These are phyloP conservation scores for Casuarina equisetifolia DNA, from an alignment of 306 rosid species.

Conservation along the genomic window DNA sequence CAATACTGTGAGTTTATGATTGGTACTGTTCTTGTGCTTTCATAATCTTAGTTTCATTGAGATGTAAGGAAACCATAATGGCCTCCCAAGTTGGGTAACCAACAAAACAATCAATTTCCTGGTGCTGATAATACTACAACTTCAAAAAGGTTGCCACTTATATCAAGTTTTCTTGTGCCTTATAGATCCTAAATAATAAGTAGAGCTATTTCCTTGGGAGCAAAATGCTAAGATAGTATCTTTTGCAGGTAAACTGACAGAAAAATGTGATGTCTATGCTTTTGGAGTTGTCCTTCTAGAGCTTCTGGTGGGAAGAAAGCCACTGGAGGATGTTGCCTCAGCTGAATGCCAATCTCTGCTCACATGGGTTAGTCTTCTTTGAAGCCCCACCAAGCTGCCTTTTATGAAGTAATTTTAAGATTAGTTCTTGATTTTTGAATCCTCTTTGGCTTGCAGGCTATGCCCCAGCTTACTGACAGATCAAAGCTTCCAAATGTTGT, in stretches of 20 bases:
- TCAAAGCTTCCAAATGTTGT: slow-evolving; percentile 75
- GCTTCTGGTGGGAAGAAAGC: slow-evolving; percentile 76
- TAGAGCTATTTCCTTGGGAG: background rate
- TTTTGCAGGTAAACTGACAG: slow-evolving; percentile 78
- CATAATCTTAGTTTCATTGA: background rate
- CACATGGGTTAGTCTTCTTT: slow-evolving; percentile 65
- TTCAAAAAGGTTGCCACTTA: background rate
- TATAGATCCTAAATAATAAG: background rate
- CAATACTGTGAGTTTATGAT: background rate
- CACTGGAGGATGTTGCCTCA: slow-evolving; percentile 55
- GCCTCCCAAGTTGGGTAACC: slow-evolving; percentile 1
- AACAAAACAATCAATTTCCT: slow-evolving; percentile 1
- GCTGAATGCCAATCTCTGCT: slow-evolving; percentile 65
- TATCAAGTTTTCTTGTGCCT: background rate
- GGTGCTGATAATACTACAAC: background rate
- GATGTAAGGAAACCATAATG: background rate
- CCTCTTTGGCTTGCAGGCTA: slow-evolving; percentile 64
- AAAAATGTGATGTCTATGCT: slow-evolving; percentile 89
- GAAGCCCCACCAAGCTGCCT: slow-evolving; percentile 9
- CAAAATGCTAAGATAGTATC: slow-evolving; percentile 1
- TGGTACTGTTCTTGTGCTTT: background rate
- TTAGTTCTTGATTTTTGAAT: slow-evolving; percentile 17
- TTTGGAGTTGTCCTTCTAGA: slow-evolving; percentile 88
- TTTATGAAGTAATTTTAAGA: slow-evolving; percentile 9
- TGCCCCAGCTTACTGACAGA: slow-evolving; percentile 89